Base-by-base conservation (phyloP, 192 early-diverging fungal species). In the Coemansia sp. region DNA sequence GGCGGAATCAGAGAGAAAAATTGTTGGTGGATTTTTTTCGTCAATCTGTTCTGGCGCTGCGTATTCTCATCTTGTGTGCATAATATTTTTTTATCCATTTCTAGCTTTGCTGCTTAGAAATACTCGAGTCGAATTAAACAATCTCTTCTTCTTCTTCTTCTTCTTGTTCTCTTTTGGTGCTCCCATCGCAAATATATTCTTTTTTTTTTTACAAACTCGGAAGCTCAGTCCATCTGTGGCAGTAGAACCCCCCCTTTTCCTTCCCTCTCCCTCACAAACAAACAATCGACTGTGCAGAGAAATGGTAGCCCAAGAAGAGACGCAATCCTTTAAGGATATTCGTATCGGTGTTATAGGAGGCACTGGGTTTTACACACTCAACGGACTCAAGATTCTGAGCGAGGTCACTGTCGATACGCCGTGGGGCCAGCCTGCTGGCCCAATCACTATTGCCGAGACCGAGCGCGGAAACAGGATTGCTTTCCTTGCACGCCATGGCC, bases 401-500 rank as follows among this genome's bases (percentile, higher is more conserved):
- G 93, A 95, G 81, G 83, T 94, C 55, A 88, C 91, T 76, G 92
- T 94, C 13, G 79, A 90, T 51, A 99, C 98, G 22, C 93, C 92
- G 44, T 95, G 92, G 93, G 93, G 98, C 19, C 86, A 87, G 74
- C 92, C 98, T 25, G 91, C 91, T 40, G 91, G 93, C 76, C 86
- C 91, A 49, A 95, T 99, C 69, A 87, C 89, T 51, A 93, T 99
- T 67, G 83, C 86, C 50, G 72, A 87, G 65, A 88, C 92, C 11
- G 37, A 41, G 42, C 67, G 85, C 38, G 94, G 92, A 44, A 83
- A 85, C 82, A 89, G 94, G 72, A 86, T 99, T 66, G 98, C 96
- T 12, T 99, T 99, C 80, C 87, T 99, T 44, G 93, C 98, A 37
- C 90, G 98, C 40, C 98, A 99, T 76, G 98, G 98, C 39, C 86